phyloP scores from a whole-genome alignment of 495 filamentous ascomycete genomes.

The Lophiostoma macrostomum region DNA sequence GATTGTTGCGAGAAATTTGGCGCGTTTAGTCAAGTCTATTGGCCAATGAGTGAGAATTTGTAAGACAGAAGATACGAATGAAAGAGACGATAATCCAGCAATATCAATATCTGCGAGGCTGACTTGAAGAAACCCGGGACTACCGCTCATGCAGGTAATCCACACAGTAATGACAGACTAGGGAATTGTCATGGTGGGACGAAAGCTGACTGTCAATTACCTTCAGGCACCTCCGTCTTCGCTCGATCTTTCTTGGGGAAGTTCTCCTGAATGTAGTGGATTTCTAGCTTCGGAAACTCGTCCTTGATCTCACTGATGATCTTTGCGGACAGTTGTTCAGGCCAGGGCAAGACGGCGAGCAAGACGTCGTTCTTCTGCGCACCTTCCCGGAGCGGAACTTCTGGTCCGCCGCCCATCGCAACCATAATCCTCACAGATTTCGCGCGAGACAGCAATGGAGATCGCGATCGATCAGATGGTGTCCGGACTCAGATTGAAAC shows the following conservation, averaged over 20 bases:
- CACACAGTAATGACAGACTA: background rate
- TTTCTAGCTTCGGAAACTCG: conserved; percentile 27
- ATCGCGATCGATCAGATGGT: background rate
- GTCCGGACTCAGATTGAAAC: background rate
- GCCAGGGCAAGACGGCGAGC: conserved; percentile 24
- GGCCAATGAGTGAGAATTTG: conserved; percentile 4
- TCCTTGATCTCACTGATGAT: conserved; percentile 12
- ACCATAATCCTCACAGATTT: conserved; percentile 6
- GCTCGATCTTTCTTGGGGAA: background rate
- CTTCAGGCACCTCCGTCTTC: conserved; percentile 23
- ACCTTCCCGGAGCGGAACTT: conserved; percentile 7
- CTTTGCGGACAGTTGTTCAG: conserved; percentile 1
- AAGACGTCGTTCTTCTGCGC: conserved; percentile 10
- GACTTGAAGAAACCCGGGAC: no score
- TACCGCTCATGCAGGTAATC: no score
- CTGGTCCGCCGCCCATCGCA: conserved; percentile 28
- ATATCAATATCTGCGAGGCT: no score
- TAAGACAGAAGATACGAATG: background rate
- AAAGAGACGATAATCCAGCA: background rate
- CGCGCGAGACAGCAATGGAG: background rate
- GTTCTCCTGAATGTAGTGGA: conserved; percentile 21
- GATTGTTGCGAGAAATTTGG: conserved; percentile 64
- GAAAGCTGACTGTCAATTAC: conserved; percentile 7
- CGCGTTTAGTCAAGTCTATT: conserved; percentile 53
- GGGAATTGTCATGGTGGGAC: background rate